Evolutionary conservation across 169 alveolate species (phyloP), one percentile per base, ranked within the genome.

Genomic region (Babesia caballi): DNA sequence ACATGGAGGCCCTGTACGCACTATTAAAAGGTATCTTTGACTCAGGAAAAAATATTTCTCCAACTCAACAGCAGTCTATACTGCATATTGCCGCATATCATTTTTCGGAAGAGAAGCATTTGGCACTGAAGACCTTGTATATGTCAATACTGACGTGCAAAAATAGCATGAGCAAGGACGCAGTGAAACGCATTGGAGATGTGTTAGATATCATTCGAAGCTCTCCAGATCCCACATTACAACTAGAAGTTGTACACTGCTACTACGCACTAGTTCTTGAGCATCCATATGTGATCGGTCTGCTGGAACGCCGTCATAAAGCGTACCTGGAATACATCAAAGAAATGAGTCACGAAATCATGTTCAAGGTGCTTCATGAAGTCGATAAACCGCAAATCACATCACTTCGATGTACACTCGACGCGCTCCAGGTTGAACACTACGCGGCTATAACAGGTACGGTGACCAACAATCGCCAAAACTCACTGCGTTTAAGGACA

Each of bases 381-480:
- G 46, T 9, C 4, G 85, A 77, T 21, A 15, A 67, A 19, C 14
- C 1, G 32, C 54, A 56, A 33, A 49, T 57, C 0, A 27, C 4
- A 8, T 56, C 17, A 11, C 17, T 77, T 17, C 71, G 72, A 30
- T 7, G n/a, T 5, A 41, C 47, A 14, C 30, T 77, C 67, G 66
- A 56, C 47, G 32, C 54, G 17, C 51, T 77, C 14, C 25, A 57
- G 15, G 60, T 77, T 1, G 59, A 46, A 25, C 60, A 59, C 63
- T 52, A 50, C 19, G 66, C 76, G n/a, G 85, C 59, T 6, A 77
- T 77, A n/a, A 56, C 71, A 28, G 85, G 85, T 77, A 59, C 32
- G 65, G 30, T 19, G 19, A 4, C 4, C 32, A 35, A 14, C 42
- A 4, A n/a, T 19, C 7, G 17, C 46, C 3, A 36, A 12, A 7